Evolutionary conservation across 805 yeast species (phyloP), one percentile per base, ranked within the genome.

Genomic region (Wickerhamomyces mucosus): DNA sequence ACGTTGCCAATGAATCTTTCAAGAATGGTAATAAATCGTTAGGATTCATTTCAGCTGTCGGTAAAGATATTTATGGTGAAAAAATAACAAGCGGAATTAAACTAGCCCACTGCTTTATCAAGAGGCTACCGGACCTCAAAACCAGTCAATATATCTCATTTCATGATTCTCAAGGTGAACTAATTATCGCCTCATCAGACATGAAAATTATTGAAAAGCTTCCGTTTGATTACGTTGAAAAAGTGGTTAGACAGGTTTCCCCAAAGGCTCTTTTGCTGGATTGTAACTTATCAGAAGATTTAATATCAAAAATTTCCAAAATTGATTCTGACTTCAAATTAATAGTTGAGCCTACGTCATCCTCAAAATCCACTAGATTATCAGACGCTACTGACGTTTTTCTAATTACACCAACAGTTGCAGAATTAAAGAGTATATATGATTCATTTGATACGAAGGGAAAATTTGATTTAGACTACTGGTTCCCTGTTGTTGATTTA

Each of bases 271-370:
- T 81, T 7, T 62, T 79, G 5, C 48, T 78, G 28, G 95, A 85
- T 50, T 76, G 84, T 26, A 85, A 85, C 46, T 53, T 85, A 4
- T 67, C 78, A 2, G 39, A 51, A 0, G 51, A 51, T 3, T 59
- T 67, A 12, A 56, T 69, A 40, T 44, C 52, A 21, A 52, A 52
- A 6, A 55, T 77, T 0, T 38, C 61, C 10, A 27, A 33, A 17
- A 33, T 26, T 24, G 9, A 33, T 39, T 2, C 32, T 33, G 18
- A 46, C 38, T 23, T 53, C 59, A 9, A 53, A 49, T 8, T 60
- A 67, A 58, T 79, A 2, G 63, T 77, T 36, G 96, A 85, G 41
- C 95, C 96, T 4, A 85, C 95, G 0, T 78, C 92, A 1, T 63
- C 59, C 2, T 63, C 72, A 3, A 85, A 84, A 47, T 69, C 88